These are phyloP conservation scores for Penicillium oxalicum DNA, from an alignment of 2,329 filamentous ascomycete species.

Conservation along the genomic window DNA sequence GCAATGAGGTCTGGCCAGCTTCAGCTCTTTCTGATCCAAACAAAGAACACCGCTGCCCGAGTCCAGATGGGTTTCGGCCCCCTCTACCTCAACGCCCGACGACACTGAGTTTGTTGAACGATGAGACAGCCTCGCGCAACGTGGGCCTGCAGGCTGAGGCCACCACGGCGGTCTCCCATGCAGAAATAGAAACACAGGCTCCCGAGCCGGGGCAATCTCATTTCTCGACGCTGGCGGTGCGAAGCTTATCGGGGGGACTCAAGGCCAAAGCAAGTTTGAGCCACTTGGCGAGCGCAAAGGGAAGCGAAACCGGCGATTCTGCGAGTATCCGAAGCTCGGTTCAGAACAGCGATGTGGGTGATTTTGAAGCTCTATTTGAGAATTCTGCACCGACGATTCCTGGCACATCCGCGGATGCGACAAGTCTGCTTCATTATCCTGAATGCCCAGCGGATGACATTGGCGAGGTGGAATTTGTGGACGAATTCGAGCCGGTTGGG, in stretches of 20 bases:
- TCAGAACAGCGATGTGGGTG: constrained; percentile 56
- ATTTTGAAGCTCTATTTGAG: constrained; percentile 75
- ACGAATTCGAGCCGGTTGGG: constrained; percentile 70
- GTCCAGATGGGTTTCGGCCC: constrained; percentile 35
- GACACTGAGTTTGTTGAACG: constrained; percentile 32
- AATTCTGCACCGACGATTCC: constrained; percentile 53
- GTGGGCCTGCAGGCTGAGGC: constrained; percentile 54
- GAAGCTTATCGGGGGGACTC: constrained; percentile 25
- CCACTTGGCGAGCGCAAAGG: constrained; percentile 41
- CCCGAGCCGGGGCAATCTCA: constrained; percentile 65
- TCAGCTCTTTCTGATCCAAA: constrained; percentile 14
- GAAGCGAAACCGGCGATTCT: constrained; percentile 47
- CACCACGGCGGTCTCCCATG: constrained; percentile 76
- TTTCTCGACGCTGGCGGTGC: constrained; percentile 48
- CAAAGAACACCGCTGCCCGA: constrained; percentile 17
- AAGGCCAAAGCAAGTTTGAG: constrained; percentile 34
- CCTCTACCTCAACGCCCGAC: constrained; percentile 44
- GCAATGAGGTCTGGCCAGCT: neutral
- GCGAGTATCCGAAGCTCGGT: constrained; percentile 47
- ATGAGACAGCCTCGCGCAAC: constrained; percentile 27
- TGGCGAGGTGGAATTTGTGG: constrained; percentile 58
- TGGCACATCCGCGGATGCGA: constrained; percentile 35
- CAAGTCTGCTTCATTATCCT: constrained; percentile 29
- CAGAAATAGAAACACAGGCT: constrained; percentile 72
- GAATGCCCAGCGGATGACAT: constrained; percentile 44